Evolutionary conservation across 148 eudicot genomes (phyloP), one percentile per base, ranked within the genome.

Genomic region (Silene uniflora): DNA sequence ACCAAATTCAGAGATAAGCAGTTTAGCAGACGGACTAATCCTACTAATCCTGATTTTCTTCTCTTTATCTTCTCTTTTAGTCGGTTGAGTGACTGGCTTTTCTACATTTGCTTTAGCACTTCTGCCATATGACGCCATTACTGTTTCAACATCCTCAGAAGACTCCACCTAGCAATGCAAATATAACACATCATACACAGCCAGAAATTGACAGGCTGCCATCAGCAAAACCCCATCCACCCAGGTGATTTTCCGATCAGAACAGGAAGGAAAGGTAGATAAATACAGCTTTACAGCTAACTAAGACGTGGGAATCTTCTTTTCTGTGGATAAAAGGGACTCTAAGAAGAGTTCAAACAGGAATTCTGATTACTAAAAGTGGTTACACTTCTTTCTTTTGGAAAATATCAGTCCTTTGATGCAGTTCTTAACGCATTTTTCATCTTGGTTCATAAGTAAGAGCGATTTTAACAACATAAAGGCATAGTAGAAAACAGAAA

Each of bases 1-100:
- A 56, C 93, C 89, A 73, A 88, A 90, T 83, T 89, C 92, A 21
- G 82, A 71, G 63, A 94, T 85, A 64, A 94, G 88, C 80, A 91
- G 73, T 86, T 89, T 94, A 35, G 98, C 98, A 60, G 98, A 87
- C 73, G 98, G 98, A 81, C 98, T 91, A 42, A 94, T 91, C 77
- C 96, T 81, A 73, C 35, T 83, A 58, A 90, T 84, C 70, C 82
- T 73, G 77, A 78, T 81, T 81, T 78, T 81, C 80, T 64, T 85
- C 47, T 47, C 75, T 73, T 73, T 88, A 44, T 71, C 74, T 80
- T 85, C 88, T 72, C 54, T 76, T n/a, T 72, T 64, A 23, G 79
- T 69, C 17, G 69, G 84, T 78, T 84, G 86, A 71, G 84, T 73
- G 44, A 75, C 69, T 14, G 84, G 78, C 83, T 81, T 89, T 75